Percentiles rank a stretch among this genome's conserved stretches.
Evolutionary conservation across 345 rosid species (phyloP).

Genomic region (Citrus sinensis): DNA sequence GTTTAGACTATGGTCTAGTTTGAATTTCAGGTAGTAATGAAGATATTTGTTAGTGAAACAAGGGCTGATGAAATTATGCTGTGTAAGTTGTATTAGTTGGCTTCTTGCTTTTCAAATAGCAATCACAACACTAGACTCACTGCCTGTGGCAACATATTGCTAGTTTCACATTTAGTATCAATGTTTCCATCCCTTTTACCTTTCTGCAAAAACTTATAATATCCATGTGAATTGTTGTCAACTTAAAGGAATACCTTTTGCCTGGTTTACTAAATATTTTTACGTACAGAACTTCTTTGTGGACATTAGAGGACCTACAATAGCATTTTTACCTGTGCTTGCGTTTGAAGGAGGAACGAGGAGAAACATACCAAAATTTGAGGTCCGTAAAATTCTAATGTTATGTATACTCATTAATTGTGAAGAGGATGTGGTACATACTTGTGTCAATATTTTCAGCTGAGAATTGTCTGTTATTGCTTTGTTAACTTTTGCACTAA

Average conservation of each 20-base stretch:
- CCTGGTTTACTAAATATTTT: not conserved
- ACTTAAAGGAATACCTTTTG: not conserved
- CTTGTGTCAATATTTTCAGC: not conserved
- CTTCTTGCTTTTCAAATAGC: not conserved
- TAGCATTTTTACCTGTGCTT: slow-evolving; percentile 74
- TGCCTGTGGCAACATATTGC: not conserved
- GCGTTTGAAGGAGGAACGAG: slow-evolving; percentile 88
- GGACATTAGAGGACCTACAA: slow-evolving; percentile 73
- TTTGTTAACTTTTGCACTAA: not conserved
- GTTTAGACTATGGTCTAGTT: not conserved
- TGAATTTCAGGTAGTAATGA: not conserved
- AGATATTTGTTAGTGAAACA: not conserved
- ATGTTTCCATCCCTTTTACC: not conserved
- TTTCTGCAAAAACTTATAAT: not conserved
- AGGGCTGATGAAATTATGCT: not conserved
- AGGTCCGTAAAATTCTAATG: slow-evolving; percentile 29
- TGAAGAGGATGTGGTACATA: not conserved
- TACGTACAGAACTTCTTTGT: slow-evolving; percentile 57
- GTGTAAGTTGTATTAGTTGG: not conserved
- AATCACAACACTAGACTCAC: not conserved
- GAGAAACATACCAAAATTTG: slow-evolving; percentile 75
- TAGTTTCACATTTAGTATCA: not conserved
- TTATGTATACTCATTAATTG: not conserved
- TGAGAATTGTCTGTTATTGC: slow-evolving; percentile 1
- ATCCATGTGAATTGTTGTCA: not conserved